Percentiles rank a stretch among this genome's conserved stretches.
These are phyloP conservation scores for Penicillium cosmopolitanum DNA, from an alignment of 495 filamentous ascomycete species.

Conservation along the genomic window DNA sequence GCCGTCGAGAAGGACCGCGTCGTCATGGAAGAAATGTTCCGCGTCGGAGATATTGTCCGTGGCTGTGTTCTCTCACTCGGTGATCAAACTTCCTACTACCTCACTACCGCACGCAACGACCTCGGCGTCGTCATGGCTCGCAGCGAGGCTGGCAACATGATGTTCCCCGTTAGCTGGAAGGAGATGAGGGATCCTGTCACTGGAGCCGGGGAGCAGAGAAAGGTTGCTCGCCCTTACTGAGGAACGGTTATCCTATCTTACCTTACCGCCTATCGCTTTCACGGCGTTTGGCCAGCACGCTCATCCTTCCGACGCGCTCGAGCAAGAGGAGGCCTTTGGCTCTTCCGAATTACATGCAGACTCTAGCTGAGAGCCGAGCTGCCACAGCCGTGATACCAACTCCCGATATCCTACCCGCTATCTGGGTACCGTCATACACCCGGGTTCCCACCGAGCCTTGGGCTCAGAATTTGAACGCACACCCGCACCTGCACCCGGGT, in stretches of 20 bases:
- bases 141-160: constrained; percentile 84
- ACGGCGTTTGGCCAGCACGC: neutral
- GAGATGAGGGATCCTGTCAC: constrained; percentile 85
- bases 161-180: constrained; percentile 93
- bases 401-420: neutral
- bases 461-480: neutral
- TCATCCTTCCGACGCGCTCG: neutral
- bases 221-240: constrained; percentile 93
- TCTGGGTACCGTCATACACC: neutral
- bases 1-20: constrained; percentile 96
- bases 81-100: constrained; percentile 92
- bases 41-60: constrained; percentile 90
- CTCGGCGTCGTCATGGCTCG: constrained; percentile 92
- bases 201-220: constrained; percentile 77
- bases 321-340: neutral
- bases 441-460: neutral
- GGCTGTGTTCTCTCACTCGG: constrained; percentile 89
- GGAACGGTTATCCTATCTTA: neutral
- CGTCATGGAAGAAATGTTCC: constrained; percentile 86
- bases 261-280: neutral
- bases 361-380: neutral
- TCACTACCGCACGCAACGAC: constrained; percentile 86
- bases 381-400: neutral
- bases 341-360: neutral
- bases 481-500: neutral